phyloP scores from a whole-genome alignment of 495 filamentous ascomycete species.

The Penicillium desertorum region DNA sequence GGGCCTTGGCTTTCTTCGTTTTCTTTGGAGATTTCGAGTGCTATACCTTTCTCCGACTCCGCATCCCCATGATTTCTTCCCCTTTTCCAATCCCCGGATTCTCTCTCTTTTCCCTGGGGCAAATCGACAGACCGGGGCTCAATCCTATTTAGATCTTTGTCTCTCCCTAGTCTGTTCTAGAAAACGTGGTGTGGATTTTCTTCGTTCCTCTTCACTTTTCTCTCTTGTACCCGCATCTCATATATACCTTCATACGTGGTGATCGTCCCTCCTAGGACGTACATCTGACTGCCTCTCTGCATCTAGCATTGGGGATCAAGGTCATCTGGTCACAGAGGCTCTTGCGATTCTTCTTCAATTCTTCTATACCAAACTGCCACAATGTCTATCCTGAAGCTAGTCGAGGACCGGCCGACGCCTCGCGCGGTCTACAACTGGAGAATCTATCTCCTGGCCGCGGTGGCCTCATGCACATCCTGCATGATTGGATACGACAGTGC shows the following conservation, averaged over 20 bases:
- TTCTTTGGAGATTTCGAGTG: conserved; percentile 5
- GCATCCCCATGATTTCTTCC: conserved; percentile 20
- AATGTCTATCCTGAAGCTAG: conserved; percentile 61
- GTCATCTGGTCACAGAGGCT: not conserved
- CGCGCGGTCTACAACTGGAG: conserved; percentile 75
- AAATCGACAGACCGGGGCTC: conserved; percentile 18
- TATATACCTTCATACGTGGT: not conserved
- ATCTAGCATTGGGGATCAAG: conserved; percentile 17
- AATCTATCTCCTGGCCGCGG: conserved; percentile 63
- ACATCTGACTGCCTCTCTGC: conserved; percentile 4
- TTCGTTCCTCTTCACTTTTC: conserved; percentile 4
- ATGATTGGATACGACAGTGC: conserved; percentile 75
- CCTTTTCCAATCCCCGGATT: conserved; percentile 23
- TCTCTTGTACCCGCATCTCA: not conserved
- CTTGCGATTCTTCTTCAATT: conserved; percentile 1
- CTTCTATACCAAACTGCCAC: conserved; percentile 15
- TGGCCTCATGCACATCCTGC: conserved; percentile 69
- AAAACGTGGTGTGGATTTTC: conserved; percentile 8
- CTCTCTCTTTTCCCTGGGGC: conserved; percentile 13
- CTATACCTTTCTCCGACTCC: conserved; percentile 35
- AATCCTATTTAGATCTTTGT: conserved; percentile 32
- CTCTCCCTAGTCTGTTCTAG: no score
- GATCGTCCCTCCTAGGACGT: conserved; percentile 1
- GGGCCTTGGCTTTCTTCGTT: conserved; percentile 7
- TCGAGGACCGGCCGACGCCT: conserved; percentile 69